Percentiles rank a stretch among this genome's conserved stretches.
phyloP scores from a whole-genome alignment of 1,139 yeast genomes.

The Saccharomycopsis crataegensis region DNA sequence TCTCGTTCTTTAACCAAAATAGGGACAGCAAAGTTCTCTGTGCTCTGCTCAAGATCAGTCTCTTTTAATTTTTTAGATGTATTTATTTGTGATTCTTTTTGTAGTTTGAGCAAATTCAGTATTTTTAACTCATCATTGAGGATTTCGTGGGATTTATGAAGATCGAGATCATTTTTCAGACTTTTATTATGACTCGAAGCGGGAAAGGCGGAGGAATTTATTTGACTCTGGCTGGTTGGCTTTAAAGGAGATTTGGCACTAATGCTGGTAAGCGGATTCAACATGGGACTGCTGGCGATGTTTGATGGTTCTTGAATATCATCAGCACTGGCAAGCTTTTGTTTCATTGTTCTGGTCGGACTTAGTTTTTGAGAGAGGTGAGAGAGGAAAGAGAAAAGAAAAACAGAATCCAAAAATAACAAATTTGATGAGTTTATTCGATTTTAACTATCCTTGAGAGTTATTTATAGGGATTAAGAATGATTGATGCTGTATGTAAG shows the following conservation, averaged over 20 bases:
- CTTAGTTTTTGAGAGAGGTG: too few relatives aligned
- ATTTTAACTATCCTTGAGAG: too few relatives aligned
- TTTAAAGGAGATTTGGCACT: slow-evolving; percentile 2
- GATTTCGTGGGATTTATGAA: neutral
- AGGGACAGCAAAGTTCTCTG: neutral
- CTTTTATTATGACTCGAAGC: neutral
- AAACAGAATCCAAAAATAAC: too few relatives aligned
- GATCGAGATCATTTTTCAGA: too few relatives aligned
- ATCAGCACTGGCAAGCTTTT: neutral
- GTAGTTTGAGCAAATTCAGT: neutral
- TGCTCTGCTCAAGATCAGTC: neutral
- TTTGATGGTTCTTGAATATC: neutral
- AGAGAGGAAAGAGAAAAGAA: too few relatives aligned
- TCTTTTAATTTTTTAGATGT: neutral
- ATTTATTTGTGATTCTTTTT: too few relatives aligned
- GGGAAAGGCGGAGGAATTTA: neutral
- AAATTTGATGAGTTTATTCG: too few relatives aligned
- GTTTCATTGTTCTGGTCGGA: too few relatives aligned
- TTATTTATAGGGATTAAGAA: too few relatives aligned
- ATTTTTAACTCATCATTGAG: neutral
- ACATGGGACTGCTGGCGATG: neutral
- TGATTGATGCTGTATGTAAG: too few relatives aligned
- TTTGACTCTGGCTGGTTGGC: neutral
- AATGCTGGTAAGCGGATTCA: neutral
- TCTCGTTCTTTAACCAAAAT: neutral